A percentile compares a stretch with the other conserved stretches of the same genome.
These are phyloP conservation scores for Pichia sp. DNA, from an alignment of 1,139 yeast species.

Conservation along the genomic window DNA sequence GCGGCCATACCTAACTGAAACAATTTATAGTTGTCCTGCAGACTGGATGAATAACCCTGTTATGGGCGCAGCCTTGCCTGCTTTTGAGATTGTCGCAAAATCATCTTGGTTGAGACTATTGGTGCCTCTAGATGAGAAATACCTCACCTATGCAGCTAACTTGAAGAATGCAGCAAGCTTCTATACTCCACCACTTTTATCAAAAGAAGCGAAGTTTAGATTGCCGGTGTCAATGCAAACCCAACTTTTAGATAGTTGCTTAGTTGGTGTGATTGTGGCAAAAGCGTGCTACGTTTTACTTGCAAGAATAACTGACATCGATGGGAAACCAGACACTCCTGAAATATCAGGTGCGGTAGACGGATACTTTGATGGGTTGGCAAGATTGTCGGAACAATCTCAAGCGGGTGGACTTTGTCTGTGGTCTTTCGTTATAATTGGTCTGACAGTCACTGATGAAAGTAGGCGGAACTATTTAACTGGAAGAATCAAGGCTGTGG, in stretches of 20 bases:
- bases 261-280: conserved; percentile 12
- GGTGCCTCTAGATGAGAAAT: conserved; percentile 9
- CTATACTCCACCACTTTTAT: conserved; percentile 9
- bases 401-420: conserved; percentile 10
- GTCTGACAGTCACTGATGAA: conserved; percentile 11
- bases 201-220: conserved; percentile 2
- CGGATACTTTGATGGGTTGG: conserved; percentile 9
- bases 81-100: conserved; percentile 26
- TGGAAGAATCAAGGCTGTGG: conserved; percentile 9
- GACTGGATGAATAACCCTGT: conserved; percentile 30
- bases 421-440: conserved; percentile 17
- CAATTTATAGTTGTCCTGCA: conserved; percentile 23
- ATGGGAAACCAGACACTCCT: neutral
- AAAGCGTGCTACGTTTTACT: conserved; percentile 16
- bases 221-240: conserved; percentile 1
- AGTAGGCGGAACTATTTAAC: conserved; percentile 13
- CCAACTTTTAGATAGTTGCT: conserved; percentile 9
- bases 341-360: conserved; percentile 11
- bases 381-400: conserved; percentile 11
- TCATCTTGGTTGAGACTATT: conserved; percentile 23
- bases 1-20: conserved; percentile 16
- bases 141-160: conserved; percentile 1
- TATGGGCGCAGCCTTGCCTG: conserved; percentile 26
- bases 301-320: conserved; percentile 14
- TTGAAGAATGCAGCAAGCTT: conserved; percentile 7